Base-by-base conservation (phyloP, 805 yeast species). In the Candida sithepensis region DNA sequence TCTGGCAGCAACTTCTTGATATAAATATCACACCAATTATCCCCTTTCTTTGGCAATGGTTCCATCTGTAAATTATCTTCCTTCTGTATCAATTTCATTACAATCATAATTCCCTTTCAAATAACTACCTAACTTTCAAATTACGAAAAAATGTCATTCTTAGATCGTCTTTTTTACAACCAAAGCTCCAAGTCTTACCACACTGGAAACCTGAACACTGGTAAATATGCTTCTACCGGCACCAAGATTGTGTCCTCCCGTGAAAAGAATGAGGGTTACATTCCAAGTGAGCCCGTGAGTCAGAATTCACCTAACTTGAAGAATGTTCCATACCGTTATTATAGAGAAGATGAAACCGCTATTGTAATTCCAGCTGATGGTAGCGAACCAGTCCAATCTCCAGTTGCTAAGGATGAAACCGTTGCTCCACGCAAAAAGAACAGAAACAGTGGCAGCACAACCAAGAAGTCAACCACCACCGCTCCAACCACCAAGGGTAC, bases 121-220 rank as follows among this genome's bases (percentile, higher is more conserved):
- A n/a, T n/a, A n/a, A n/a, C n/a, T n/a, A n/a, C n/a, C n/a, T n/a
- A n/a, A n/a, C n/a, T n/a, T n/a, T n/a, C n/a, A n/a, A n/a, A n/a
- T n/a, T n/a, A n/a, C 16, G 14, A 4, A 30, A 21, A 41, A 39
- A 65, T 63, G 66, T 65, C 70, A 20, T 67, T 67, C 43, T 38
- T 67, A 21, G 71, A 67, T 41, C 65, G 71, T 37, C 66, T 69
- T 69, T 48, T 66, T 14, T 61, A 60, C 56, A 53, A 60, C 20
- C 49, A 55, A 22, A 49, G 51, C 13, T 37, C 56, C 3, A 46
- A 42, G 20, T 56, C 57, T 43, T 43, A 50, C 2, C 55, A 61
- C 8, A 51, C 51, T 10, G 49, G 48, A 12, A 50, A 42, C 18
- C 43, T 48, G 16, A 63, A 63, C 43, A 62, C 69, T 0, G 70